Evolutionary conservation across 805 yeast species (phyloP), one percentile per base, ranked within the genome.

Genomic region (Wickerhamomyces chambardii): DNA sequence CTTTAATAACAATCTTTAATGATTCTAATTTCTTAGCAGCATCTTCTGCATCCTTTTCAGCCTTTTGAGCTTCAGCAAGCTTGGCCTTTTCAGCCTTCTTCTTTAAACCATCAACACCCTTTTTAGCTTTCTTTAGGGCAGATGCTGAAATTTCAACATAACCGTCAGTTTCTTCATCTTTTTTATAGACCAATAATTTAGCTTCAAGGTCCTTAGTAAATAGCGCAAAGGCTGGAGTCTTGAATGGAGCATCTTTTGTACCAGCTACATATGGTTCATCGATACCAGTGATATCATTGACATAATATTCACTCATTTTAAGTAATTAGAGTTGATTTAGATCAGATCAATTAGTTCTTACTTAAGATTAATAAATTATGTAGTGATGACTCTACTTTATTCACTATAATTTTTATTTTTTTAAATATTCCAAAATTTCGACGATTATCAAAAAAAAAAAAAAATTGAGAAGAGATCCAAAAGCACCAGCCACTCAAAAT

Each of bases 91-190:
- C 62, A 15, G 62, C 65, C 44, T 73, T 74, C 66, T 89, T 90
- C 63, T 75, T 85, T 44, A 92, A 66, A 5, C 95, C 90, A 25
- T 89, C 97, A 38, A 83, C 92, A 40, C 95, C 97, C 60, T 92
- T 92, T 61, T 84, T 85, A 49, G 97, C 97, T 64, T 90, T 92
- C 66, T 92, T 92, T 55, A 90, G 64, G 6, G 95, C 97, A 35
- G 94, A 78, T 5, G 95, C 86, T 15, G 87, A 68, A 54, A 94
- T 89, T 50, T 82, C 90, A 46, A 65, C 73, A 55, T 73, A 90
- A 22, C 61, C 77, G 29, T 70, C 74, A 44, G 63, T 66, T 33
- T 72, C 82, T 42, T 74, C 85, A 28, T 63, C 64, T 46, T 71
- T 71, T 50, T 78, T 80, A 61, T 67, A 76, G 28, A 81, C 73